Percentiles rank a stretch among this genome's conserved stretches.
Conservation (phyloP, 768 basidiomycete genomes). For the Lactifluus subvellereus region DNA sequence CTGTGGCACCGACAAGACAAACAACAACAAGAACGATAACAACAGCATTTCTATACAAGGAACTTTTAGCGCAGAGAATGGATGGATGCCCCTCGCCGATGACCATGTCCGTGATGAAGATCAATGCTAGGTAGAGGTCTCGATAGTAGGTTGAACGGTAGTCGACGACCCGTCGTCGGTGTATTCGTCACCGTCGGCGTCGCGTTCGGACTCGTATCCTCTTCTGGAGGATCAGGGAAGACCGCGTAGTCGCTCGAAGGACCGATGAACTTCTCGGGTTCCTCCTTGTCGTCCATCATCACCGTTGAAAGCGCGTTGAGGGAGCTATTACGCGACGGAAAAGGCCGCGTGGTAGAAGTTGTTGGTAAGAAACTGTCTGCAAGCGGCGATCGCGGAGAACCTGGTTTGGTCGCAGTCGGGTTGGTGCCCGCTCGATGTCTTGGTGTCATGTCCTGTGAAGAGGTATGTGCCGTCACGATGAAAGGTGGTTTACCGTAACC, state of each 20-base stretch:
- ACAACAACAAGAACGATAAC: background rate
- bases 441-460: slow-evolving; percentile 34
- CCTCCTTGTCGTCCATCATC: slow-evolving; percentile 40
- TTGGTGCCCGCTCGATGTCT: slow-evolving; percentile 65
- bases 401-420: slow-evolving; percentile 44
- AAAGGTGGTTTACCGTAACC: slow-evolving; percentile 27
- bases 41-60: background rate
- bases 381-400: slow-evolving; percentile 35
- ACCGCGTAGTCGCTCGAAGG: slow-evolving; percentile 65
- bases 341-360: slow-evolving; percentile 44
- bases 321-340: slow-evolving; percentile 49
- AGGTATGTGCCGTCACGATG: slow-evolving; percentile 17
- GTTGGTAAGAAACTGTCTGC: slow-evolving; percentile 21
- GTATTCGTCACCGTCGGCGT: slow-evolving; percentile 22
- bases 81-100: slow-evolving; percentile 42
- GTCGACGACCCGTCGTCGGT: slow-evolving; percentile 26
- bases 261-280: slow-evolving; percentile 50
- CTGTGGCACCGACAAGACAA: background rate
- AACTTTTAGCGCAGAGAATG: slow-evolving; percentile 27
- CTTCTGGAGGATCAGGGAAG: slow-evolving; percentile 61
- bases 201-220: slow-evolving; percentile 30
- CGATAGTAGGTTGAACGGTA: slow-evolving; percentile 64
- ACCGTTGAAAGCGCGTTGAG: slow-evolving; percentile 34
- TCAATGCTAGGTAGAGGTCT: slow-evolving; percentile 40
- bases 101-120: slow-evolving; percentile 30